phyloP scores from a whole-genome alignment of 2,329 filamentous ascomycete species.

The Apiospora sp. region DNA sequence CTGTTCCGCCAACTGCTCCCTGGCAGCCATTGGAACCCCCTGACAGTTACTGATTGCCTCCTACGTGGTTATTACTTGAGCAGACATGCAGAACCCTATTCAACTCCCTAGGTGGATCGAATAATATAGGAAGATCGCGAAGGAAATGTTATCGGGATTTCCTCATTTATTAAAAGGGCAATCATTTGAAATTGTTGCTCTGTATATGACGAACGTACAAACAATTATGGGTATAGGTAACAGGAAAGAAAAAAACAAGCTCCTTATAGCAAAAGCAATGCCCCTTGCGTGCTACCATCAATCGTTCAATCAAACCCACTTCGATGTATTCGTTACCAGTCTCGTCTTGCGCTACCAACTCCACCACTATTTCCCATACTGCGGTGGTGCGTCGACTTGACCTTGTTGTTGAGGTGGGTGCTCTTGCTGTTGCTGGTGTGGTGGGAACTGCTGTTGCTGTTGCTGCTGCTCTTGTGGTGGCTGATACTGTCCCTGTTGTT shows the following conservation, averaged over 20 bases:
- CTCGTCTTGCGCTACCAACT: neutral
- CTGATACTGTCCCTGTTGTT: neutral
- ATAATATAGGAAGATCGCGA: neutral
- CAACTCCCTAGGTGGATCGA: neutral
- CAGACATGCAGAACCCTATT: neutral
- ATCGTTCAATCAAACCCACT: neutral
- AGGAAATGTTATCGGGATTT: too few relatives aligned
- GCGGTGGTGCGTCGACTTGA: neutral
- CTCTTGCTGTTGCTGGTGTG: neutral
- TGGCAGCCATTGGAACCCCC: neutral
- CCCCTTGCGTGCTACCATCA: constrained; percentile 8
- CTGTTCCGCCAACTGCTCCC: too few relatives aligned
- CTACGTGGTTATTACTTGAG: neutral
- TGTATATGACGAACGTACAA: neutral
- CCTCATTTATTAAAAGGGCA: too few relatives aligned
- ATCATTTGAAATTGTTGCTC: neutral
- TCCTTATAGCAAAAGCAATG: neutral
- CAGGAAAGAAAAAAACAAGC: neutral
- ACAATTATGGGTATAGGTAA: neutral
- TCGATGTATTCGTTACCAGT: neutral
- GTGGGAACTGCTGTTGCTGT: neutral
- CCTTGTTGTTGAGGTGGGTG: neutral
- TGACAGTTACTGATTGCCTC: too few relatives aligned
- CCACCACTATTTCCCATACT: neutral
- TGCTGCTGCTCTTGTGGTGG: neutral